Base-by-base conservation (phyloP, 768 basidiomycete species). In the Suillus fuscotomentosus region DNA sequence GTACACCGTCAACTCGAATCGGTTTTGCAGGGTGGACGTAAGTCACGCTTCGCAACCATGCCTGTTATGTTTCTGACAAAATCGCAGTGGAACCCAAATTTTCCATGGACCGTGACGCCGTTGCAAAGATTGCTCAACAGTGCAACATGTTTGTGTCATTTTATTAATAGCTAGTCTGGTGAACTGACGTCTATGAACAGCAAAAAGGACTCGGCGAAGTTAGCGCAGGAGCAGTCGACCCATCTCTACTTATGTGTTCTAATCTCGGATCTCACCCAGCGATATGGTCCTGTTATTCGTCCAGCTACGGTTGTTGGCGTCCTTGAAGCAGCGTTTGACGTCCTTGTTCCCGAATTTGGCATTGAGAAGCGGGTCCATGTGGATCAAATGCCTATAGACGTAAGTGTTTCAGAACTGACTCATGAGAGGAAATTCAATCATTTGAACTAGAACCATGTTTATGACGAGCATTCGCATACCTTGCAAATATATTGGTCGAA, bases 351-450 rank as follows among this genome's bases (percentile, higher is more conserved):
- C 48, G 97, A 99, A 76, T 99, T 99, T 73, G 94, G 97, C 39
- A 98, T 99, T 69, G 97, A 99, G 81, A 99, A 99, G 82, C 87
- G 97, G 43, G 96, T 99, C 3, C 97, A 99, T 71, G 94, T 96
- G 48, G 97, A 99, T 74, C 95, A 99, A 78, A 97, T 99, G 94
- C 97, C 97, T 31, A 94, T 97, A 64, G 94, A 97, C 68, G 94
- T 95, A 72, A 78, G 89, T 77, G 10, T 54, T 14, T 24, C 38
- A 24, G 47, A 24, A 50, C 61, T 53, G 2, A 39, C 51, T 6
- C 15, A 60, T 61, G 10, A 53, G 47, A 20, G 22, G 5, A 11
- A 8, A 15, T n/a, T 68, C 77, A 38, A 80, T 66, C 20, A n/a
- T 45, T 11, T 50, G 22, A 36, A 31, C 15, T 60, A 97, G 91